These are phyloP conservation scores for Lepidium didymum DNA, from an alignment of 345 rosid genomes.

Conservation along the genomic window DNA sequence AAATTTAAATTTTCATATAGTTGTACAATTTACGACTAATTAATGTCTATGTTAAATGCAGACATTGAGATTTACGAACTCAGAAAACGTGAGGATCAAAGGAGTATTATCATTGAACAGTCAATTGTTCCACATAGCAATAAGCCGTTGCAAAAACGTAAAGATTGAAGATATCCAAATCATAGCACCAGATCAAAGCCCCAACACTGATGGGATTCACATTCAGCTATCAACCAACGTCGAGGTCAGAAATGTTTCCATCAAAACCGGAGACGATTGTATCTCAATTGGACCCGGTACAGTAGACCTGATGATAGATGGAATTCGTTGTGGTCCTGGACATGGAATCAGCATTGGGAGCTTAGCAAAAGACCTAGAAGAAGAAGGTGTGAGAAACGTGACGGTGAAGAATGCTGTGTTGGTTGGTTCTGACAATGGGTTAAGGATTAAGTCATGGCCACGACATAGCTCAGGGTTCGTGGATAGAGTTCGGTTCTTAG, in stretches of 20 bases:
- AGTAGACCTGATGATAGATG: slow-evolving; percentile 40
- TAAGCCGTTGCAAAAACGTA: slow-evolving; percentile 40
- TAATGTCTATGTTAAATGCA: neutral
- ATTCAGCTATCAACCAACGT: slow-evolving; percentile 33
- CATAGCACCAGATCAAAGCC: slow-evolving; percentile 39
- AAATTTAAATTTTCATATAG: no score
- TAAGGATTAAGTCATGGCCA: slow-evolving; percentile 67
- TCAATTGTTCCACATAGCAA: slow-evolving; percentile 45
- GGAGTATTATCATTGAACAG: slow-evolving; percentile 49
- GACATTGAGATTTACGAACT: slow-evolving; percentile 23
- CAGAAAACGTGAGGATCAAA: slow-evolving; percentile 36
- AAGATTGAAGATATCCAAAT: slow-evolving; percentile 31
- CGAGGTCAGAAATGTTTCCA: slow-evolving; percentile 32
- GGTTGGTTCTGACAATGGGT: slow-evolving; percentile 38
- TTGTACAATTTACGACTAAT: neutral
- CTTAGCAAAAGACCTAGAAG: slow-evolving; percentile 34
- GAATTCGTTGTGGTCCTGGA: slow-evolving; percentile 54
- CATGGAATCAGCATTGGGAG: slow-evolving; percentile 71
- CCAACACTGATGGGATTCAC: slow-evolving; percentile 69
- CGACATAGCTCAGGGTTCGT: slow-evolving; percentile 54
- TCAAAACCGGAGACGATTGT: slow-evolving; percentile 60
- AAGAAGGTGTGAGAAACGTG: slow-evolving; percentile 51
- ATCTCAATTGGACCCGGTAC: slow-evolving; percentile 54
- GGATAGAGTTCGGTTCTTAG: slow-evolving; percentile 32
- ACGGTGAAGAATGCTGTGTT: slow-evolving; percentile 36